Evolutionary conservation across 164 flowering plant genomes (phyloP).

Genomic region (Cinnamomum chago): DNA sequence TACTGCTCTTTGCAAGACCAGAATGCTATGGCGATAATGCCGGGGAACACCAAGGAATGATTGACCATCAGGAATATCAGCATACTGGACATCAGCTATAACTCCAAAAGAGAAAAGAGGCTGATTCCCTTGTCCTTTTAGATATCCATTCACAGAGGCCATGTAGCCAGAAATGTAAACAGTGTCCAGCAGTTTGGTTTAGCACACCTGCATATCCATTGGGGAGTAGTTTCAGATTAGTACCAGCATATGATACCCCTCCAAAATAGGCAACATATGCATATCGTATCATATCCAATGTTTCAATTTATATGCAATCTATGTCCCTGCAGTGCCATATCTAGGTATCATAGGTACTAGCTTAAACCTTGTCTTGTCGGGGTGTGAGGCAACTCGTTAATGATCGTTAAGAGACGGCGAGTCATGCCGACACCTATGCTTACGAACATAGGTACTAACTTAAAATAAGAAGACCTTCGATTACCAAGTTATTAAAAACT

Average conservation of each 20-base stretch:
- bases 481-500: too few species aligned
- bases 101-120: slow-evolving; percentile 90
- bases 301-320: too few species aligned
- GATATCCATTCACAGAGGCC: slow-evolving; percentile 41
- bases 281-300: too few species aligned
- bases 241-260: too few species aligned
- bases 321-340: too few species aligned
- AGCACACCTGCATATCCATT: not conserved
- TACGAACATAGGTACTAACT: slow-evolving; percentile 13
- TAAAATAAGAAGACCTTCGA: too few species aligned
- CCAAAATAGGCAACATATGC: too few species aligned
- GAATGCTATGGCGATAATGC: slow-evolving; percentile 74
- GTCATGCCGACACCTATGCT: slow-evolving; percentile 51
- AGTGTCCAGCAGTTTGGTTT: too few species aligned
- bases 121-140: slow-evolving; percentile 33
- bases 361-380: slow-evolving; percentile 13
- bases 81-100: slow-evolving; percentile 86
- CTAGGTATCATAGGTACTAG: not conserved
- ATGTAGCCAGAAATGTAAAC: slow-evolving; percentile 6
- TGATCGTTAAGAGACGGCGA: slow-evolving; percentile 43
- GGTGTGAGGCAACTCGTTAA: slow-evolving; percentile 48
- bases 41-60: slow-evolving; percentile 86
- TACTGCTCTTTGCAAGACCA: slow-evolving; percentile 83
- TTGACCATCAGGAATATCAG: slow-evolving; percentile 87
- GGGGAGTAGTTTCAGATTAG: not conserved